Evolutionary conservation across 257 asterid species (phyloP).

Genomic region (Mentha longifolia): DNA sequence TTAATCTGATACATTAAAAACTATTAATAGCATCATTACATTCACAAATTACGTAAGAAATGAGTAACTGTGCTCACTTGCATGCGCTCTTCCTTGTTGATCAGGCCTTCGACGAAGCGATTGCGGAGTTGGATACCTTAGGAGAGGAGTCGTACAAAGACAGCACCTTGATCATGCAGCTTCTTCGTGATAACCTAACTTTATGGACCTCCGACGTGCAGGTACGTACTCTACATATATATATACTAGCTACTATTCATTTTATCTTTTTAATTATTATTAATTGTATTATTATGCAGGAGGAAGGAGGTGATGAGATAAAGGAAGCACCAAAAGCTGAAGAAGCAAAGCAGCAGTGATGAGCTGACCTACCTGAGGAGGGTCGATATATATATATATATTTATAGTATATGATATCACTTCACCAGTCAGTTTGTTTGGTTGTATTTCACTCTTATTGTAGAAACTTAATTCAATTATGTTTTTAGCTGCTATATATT

Average conservation of each 20-base stretch:
- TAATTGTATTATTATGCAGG: conserved; percentile 15
- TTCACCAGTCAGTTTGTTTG: background rate
- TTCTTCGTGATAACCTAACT: conserved; percentile 20
- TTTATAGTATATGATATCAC: no score
- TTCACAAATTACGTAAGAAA: no score
- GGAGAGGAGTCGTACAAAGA: conserved; percentile 14
- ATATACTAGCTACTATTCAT: no score
- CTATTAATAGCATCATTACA: no score
- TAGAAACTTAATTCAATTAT: background rate
- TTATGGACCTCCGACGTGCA: conserved; percentile 19
- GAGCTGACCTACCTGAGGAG: background rate
- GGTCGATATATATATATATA: background rate
- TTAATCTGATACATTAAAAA: no score
- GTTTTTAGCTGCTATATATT: background rate
- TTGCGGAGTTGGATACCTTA: conserved; percentile 69
- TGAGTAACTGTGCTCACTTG: background rate
- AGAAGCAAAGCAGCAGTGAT: conserved; percentile 7
- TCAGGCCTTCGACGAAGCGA: conserved; percentile 93
- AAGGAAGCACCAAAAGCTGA: conserved; percentile 26
- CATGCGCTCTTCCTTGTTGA: background rate
- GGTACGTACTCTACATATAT: background rate
- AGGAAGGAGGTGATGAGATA: conserved; percentile 26
- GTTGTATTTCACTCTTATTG: background rate
- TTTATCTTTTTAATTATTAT: background rate
- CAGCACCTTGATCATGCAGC: conserved; percentile 23